phyloP scores from a whole-genome alignment of 257 asterid genomes.

The Forsythia viridissima region DNA sequence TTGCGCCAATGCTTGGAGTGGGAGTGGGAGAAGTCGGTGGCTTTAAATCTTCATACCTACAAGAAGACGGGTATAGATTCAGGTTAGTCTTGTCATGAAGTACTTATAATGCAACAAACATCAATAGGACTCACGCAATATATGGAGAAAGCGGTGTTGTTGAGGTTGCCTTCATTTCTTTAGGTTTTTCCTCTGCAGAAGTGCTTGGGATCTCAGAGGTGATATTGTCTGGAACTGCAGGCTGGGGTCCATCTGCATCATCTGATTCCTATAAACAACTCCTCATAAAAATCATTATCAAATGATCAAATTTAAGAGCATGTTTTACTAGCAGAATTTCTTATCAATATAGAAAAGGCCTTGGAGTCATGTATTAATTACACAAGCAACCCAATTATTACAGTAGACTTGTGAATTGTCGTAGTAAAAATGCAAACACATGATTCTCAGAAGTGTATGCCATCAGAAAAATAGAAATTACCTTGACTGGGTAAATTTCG shows the following conservation, averaged over 20 bases:
- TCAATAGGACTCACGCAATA: constrained; percentile 54
- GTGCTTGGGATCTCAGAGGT: constrained; percentile 26
- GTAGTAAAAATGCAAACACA: not conserved
- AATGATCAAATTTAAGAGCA: not conserved
- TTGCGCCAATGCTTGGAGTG: constrained; percentile 50
- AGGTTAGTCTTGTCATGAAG: not conserved
- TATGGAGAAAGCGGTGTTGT: constrained; percentile 65
- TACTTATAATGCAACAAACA: constrained; percentile 5
- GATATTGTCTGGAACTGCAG: not conserved
- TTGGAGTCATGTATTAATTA: not conserved
- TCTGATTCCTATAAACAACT: constrained; percentile 43
- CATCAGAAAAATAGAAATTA: constrained; percentile 21
- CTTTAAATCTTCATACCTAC: constrained; percentile 63
- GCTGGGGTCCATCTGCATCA: constrained; percentile 21
- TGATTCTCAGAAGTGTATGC: not conserved
- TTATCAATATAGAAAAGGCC: not conserved
- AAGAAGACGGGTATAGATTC: not conserved
- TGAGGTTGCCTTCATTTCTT: constrained; percentile 37
- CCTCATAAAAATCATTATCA: constrained; percentile 16
- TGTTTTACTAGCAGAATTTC: not conserved
- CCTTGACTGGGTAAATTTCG: constrained; percentile 46
- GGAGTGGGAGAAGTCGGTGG: constrained; percentile 77
- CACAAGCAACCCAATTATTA: not conserved
- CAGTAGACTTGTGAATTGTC: not conserved
- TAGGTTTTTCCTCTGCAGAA: constrained; percentile 34